A percentile compares a stretch with the other conserved stretches of the same genome.
These are phyloP conservation scores for Solanum megistacrolobum DNA, from an alignment of 257 asterid species.

Conservation along the genomic window DNA sequence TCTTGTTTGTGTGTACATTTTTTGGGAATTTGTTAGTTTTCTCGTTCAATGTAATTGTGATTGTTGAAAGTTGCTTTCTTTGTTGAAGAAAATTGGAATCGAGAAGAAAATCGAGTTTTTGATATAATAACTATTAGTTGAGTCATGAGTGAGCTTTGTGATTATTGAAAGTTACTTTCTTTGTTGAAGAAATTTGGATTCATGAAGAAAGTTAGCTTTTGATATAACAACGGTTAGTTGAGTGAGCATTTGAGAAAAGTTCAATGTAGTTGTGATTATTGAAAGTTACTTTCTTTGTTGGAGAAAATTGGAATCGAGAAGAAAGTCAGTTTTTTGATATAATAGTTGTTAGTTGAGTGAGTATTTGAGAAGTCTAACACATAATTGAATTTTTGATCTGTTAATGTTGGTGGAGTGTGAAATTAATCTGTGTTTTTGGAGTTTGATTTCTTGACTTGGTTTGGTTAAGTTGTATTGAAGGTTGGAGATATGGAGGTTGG, in stretches of 20 bases:
- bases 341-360: background rate
- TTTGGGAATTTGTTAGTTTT: background rate
- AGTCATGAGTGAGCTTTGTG: background rate
- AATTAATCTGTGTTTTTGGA: background rate
- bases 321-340: background rate
- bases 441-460: background rate
- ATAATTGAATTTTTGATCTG: background rate
- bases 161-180: background rate
- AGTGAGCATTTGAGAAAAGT: background rate
- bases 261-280: background rate
- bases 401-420: background rate
- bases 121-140: background rate
- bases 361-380: background rate
- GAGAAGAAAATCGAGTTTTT: background rate
- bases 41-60: background rate
- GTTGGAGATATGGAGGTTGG: constrained; percentile 1
- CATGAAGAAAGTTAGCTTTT: background rate
- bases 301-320: background rate
- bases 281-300: background rate
- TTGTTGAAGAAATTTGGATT: background rate
- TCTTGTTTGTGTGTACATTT: background rate
- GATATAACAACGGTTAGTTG: background rate
- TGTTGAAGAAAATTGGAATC: background rate
- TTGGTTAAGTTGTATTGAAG: background rate
- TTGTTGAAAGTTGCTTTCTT: background rate